Base-by-base conservation (phyloP, 2,329 filamentous ascomycete species). In the Seiridium unicorne region DNA sequence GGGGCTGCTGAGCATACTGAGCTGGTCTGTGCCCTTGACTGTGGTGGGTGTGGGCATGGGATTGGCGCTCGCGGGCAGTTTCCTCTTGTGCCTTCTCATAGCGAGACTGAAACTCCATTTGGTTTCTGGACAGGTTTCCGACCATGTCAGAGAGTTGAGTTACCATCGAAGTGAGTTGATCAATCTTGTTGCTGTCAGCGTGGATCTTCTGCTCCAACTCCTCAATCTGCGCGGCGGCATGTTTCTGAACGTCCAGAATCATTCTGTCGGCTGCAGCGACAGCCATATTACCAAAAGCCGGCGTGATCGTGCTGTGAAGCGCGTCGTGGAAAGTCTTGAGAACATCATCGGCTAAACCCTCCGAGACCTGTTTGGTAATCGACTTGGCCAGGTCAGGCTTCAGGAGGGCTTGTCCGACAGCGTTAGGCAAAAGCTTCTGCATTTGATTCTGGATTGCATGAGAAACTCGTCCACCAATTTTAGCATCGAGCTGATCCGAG, bases 401-500 rank as follows among this genome's bases (percentile, higher is more conserved):
- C 69, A 91, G 88, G 57, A 97, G 74, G 31, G 90, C 86, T 64
- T 86, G 84, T 51, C 80, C 78, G 60, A 96, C 79, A 8, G 87
- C 83, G 62, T 83, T 79, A 1, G 92, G 92, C 42, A 98, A 79
- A 42, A 83, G 76, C 60, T 82, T 83, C 69, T 90, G 88, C 64
- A 97, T 78, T 74, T 96, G 92, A 65, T 87, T 87, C 60, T 91
- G 86, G 48, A 96, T 75, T 2, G 83, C 79, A 46, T 83, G 81
- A n/a, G 85, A 81, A 44, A 96, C 75, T 57, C 89, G 83, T 54
- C 86, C 82, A 64, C 85, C 84, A 59, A 97, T 77, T 62, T 87
- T 86, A 64, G 85, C 82, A 59, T 86, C 83, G 32, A 98, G 80
- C 70, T 91, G 87, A 63, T 90, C 88, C 58, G 89, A 84, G 35